A percentile compares a stretch with the other conserved stretches of the same genome.
Evolutionary conservation across 768 basidiomycete species (phyloP).

Genomic region (Pulveroboletus sp.): DNA sequence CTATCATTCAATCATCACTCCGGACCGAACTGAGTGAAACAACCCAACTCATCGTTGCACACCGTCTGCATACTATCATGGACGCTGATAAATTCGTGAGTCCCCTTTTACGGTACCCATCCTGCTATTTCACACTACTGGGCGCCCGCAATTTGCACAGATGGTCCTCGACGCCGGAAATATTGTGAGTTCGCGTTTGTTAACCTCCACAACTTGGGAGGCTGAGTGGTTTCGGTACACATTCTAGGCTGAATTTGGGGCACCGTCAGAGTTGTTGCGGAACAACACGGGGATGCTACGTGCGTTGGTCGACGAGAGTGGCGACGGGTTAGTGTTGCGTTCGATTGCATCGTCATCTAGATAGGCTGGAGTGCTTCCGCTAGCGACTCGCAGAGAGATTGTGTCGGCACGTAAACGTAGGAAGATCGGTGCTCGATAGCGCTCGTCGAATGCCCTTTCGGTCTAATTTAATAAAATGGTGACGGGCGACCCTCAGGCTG

Average conservation of each 20-base stretch:
- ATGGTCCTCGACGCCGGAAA: conserved; percentile 42
- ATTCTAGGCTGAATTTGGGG: conserved; percentile 41
- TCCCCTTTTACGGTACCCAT: not conserved
- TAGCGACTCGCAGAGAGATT: too few species aligned
- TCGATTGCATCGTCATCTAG: too few species aligned
- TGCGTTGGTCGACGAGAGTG: conserved; percentile 53
- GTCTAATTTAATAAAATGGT: too few species aligned
- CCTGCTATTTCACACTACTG: not conserved
- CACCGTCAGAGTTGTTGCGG: conserved; percentile 44
- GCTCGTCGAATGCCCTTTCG: too few species aligned
- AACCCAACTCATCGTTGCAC: conserved; percentile 56
- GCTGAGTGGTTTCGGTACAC: not conserved
- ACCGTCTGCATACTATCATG: conserved; percentile 55
- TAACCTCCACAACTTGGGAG: not conserved
- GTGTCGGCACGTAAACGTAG: too few species aligned
- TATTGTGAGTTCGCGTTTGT: conserved; percentile 28
- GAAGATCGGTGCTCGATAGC: too few species aligned
- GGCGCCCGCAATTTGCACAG: conserved; percentile 14
- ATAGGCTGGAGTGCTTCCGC: too few species aligned
- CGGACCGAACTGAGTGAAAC: conserved; percentile 41
- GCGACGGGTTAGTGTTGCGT: conserved; percentile 37
- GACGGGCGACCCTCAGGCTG: too few species aligned
- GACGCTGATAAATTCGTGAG: conserved; percentile 56
- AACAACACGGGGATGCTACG: conserved; percentile 49
- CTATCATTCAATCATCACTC: conserved; percentile 52